Evolutionary conservation across 2,329 filamentous ascomycete species (phyloP).

Genomic region (Amylocarpus encephaloides): DNA sequence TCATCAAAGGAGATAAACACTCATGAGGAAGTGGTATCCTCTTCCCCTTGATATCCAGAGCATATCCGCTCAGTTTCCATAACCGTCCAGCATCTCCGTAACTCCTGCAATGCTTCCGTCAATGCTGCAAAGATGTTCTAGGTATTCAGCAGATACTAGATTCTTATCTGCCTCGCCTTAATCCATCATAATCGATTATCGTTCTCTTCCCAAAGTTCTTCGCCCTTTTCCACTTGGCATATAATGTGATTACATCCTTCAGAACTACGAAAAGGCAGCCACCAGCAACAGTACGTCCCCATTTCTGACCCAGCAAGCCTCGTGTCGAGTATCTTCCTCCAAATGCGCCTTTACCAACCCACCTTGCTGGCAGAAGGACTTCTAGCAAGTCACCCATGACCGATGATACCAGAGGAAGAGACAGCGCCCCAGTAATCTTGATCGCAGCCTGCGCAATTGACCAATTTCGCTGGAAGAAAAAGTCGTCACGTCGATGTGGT

Average conservation of each 20-base stretch:
- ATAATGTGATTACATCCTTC: slow-evolving; percentile 59
- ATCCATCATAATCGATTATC: slow-evolving; percentile 34
- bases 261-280: slow-evolving; percentile 84
- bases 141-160: not conserved
- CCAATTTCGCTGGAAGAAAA: slow-evolving; percentile 30
- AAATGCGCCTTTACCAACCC: slow-evolving; percentile 40
- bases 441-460: slow-evolving; percentile 50
- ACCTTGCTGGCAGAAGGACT: slow-evolving; percentile 58
- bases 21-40: too few species aligned
- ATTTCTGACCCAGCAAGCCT: slow-evolving; percentile 67
- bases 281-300: slow-evolving; percentile 83
- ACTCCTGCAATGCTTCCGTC: not conserved
- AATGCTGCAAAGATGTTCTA: not conserved
- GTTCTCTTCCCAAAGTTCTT: slow-evolving; percentile 48
- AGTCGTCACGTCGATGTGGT: slow-evolving; percentile 10
- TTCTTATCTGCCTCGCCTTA: not conserved
- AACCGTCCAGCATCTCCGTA: not conserved
- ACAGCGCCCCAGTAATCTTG: slow-evolving; percentile 60
- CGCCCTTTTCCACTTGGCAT: slow-evolving; percentile 57
- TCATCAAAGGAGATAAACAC: too few species aligned
- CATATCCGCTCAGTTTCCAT: not conserved
- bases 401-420: slow-evolving; percentile 77
- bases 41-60: too few species aligned
- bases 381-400: slow-evolving; percentile 71
- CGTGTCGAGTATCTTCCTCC: slow-evolving; percentile 22